Evolutionary conservation across 306 rosid species (phyloP), one percentile per base, ranked within the genome.

Genomic region (Gillenia trifoliata): DNA sequence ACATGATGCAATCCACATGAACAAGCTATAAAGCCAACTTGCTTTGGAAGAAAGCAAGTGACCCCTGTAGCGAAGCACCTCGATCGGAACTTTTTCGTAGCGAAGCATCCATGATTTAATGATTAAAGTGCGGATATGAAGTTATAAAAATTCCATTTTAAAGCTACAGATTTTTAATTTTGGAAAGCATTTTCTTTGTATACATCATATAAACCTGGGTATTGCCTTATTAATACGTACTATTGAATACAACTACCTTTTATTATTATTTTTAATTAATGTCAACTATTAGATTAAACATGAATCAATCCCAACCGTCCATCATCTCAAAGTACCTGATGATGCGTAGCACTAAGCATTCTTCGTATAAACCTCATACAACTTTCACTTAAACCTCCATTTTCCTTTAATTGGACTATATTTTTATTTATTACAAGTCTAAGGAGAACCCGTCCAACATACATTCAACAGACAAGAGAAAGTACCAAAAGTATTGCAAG

Each of bases 341-440:
- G n/a, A n/a, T n/a, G n/a, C n/a, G n/a, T n/a, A n/a, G n/a, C n/a
- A n/a, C n/a, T n/a, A n/a, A n/a, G n/a, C n/a, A n/a, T n/a, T n/a
- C n/a, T n/a, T n/a, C n/a, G n/a, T n/a, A n/a, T n/a, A n/a, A n/a
- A 45, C 8, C 74, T 52, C 63, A 15, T 31, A 55, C 66, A 71
- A 7, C 11, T 19, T 55, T 8, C 3, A 55, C 8, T 55, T 15
- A 56, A 19, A 38, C 20, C 54, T 63, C 43, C 11, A 23, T n/a
- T 17, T 8, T 45, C 2, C 20, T 4, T 15, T 45, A 45, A 1
- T 45, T 45, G 20, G 20, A 45, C 20, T 4, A 4, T 45, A 45
- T 4, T 45, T 45, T 1, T 25, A 71, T 4, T 36, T 10, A 11
- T 50, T 70, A 25, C 61, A 4, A 11, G 29, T 19, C 61, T 2